phyloP scores from a whole-genome alignment of 257 asterid genomes.

The Ehretia macrophylla region DNA sequence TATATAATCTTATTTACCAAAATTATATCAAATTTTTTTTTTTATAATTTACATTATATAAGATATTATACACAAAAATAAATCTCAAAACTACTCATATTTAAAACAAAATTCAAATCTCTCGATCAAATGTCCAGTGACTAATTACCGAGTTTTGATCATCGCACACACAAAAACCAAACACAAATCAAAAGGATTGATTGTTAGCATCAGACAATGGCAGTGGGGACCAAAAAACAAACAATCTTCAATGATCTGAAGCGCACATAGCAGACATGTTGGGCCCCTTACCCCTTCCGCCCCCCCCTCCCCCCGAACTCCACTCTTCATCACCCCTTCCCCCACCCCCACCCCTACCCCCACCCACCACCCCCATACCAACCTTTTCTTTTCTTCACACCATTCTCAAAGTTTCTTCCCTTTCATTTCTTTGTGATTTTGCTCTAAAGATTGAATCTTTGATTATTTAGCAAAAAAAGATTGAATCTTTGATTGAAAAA shows the following conservation, averaged over 20 bases:
- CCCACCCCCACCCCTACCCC: conserved; percentile 9
- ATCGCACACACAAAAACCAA: too few relatives aligned
- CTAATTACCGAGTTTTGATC: too few relatives aligned
- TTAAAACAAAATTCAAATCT: too few relatives aligned
- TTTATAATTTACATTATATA: too few relatives aligned
- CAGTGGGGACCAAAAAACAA: conserved; percentile 41
- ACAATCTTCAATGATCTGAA: conserved; percentile 44
- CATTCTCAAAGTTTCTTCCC: background rate
- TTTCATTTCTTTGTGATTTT: background rate
- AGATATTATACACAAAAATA: too few relatives aligned
- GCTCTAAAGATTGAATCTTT: background rate
- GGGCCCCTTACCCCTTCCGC: conserved; percentile 21
- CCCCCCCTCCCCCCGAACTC: too few relatives aligned
- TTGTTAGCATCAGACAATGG: background rate
- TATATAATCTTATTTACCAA: too few relatives aligned
- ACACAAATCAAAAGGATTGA: background rate
- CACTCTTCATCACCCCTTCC: conserved; percentile 6
- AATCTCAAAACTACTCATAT: too few relatives aligned
- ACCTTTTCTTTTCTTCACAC: conserved; percentile 5
- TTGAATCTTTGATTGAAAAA: background rate
- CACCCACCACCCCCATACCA: conserved; percentile 29
- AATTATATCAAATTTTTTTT: too few relatives aligned
- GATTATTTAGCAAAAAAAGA: too few relatives aligned
- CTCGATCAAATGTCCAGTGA: too few relatives aligned
- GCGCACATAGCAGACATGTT: conserved; percentile 65